Evolutionary conservation across 2,329 filamentous ascomycete genomes (phyloP).

Genomic region (Tolypocladium tundrense): DNA sequence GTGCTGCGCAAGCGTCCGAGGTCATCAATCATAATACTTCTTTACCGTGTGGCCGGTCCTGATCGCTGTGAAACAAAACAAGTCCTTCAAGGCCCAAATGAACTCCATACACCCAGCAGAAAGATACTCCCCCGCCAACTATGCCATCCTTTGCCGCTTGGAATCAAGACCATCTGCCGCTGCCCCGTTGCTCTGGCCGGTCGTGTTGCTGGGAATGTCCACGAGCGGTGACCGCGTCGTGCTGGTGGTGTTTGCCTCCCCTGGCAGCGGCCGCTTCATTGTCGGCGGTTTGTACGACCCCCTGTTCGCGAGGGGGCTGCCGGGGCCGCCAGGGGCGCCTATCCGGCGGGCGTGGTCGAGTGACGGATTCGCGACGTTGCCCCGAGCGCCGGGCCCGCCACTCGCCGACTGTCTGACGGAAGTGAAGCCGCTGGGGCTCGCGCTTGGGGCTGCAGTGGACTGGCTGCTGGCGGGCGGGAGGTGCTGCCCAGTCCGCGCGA

Average conservation of each 20-base stretch:
- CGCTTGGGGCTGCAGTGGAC: constrained; percentile 7
- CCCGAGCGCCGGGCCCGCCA: constrained; percentile 18
- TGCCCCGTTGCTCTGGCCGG: constrained; percentile 9
- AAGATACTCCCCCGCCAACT: constrained; percentile 4
- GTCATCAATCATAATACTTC: background rate
- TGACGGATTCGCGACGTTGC: constrained; percentile 40
- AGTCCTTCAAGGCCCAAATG: background rate
- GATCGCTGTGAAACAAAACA: background rate
- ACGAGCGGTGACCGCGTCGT: constrained; percentile 33
- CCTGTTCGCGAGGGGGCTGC: constrained; percentile 49
- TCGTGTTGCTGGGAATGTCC: constrained; percentile 39
- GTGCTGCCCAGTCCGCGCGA: constrained; percentile 48
- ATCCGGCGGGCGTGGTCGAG: constrained; percentile 46
- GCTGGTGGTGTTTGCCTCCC: constrained; percentile 12
- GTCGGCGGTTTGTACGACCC: constrained; percentile 49
- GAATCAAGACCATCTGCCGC: constrained; percentile 26
- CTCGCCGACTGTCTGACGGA: constrained; percentile 17
- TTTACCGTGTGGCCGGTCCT: background rate
- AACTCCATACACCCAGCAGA: constrained; percentile 2
- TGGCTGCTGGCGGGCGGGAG: constrained; percentile 30
- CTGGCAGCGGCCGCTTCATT: constrained; percentile 39
- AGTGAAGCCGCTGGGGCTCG: constrained; percentile 16
- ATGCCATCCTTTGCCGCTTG: constrained; percentile 42
- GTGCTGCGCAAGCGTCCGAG: background rate
- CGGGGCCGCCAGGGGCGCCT: constrained; percentile 42